Evolutionary conservation across 257 asterid genomes (phyloP).

Genomic region (Penstemon davidsonii): DNA sequence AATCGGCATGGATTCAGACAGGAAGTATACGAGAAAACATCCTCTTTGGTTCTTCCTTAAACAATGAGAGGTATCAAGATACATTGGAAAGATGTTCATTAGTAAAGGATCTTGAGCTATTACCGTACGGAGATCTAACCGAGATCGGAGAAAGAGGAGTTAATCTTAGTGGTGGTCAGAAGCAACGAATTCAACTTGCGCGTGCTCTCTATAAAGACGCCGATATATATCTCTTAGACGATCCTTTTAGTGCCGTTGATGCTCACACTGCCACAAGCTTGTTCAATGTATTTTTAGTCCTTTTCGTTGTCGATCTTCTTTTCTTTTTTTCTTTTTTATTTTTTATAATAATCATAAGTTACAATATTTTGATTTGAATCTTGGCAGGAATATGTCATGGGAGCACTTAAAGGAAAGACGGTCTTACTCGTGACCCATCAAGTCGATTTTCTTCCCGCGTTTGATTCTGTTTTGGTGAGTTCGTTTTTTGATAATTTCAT

Average conservation of each 20-base stretch:
- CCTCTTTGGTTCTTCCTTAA: slow-evolving; percentile 70
- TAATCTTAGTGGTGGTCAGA: slow-evolving; percentile 97
- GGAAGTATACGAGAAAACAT: slow-evolving; percentile 86
- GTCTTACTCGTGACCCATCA: slow-evolving; percentile 92
- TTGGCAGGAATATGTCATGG: slow-evolving; percentile 82
- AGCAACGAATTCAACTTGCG: slow-evolving; percentile 94
- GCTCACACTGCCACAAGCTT: slow-evolving; percentile 93
- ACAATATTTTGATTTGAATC: slow-evolving; percentile 14
- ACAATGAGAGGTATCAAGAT: slow-evolving; percentile 63
- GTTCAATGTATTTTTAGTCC: slow-evolving; percentile 49
- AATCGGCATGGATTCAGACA: slow-evolving; percentile 97
- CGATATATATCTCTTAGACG: slow-evolving; percentile 86
- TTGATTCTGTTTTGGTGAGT: slow-evolving; percentile 83
- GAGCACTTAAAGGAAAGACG: slow-evolving; percentile 73
- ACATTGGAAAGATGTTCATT: slow-evolving; percentile 79
- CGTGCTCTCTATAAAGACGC: slow-evolving; percentile 91
- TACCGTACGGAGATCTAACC: slow-evolving; percentile 86
- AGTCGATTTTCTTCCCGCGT: slow-evolving; percentile 94
- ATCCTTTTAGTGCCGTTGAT: slow-evolving; percentile 98
- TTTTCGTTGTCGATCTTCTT: too few species aligned
- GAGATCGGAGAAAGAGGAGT: slow-evolving; percentile 98
- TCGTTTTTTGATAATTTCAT: neutral
- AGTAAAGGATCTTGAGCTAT: slow-evolving; percentile 76
- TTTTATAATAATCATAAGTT: too few species aligned
- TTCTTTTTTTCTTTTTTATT: too few species aligned